These are phyloP conservation scores for Fusarium sp. DNA, from an alignment of 2,329 filamentous ascomycete species.

Conservation along the genomic window DNA sequence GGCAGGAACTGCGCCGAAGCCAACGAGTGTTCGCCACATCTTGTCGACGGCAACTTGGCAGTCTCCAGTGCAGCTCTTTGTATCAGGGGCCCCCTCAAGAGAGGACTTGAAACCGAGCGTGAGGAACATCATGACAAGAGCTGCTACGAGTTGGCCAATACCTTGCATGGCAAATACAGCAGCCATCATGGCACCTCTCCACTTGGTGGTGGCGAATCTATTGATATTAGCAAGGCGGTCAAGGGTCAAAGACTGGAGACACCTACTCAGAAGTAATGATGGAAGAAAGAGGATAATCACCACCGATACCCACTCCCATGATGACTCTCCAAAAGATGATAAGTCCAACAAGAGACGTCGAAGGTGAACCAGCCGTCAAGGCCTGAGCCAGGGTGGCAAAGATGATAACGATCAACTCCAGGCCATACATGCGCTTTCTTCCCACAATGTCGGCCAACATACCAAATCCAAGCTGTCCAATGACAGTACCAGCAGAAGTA, in stretches of 20 bases:
- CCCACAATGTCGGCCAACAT: slow-evolving; percentile 81
- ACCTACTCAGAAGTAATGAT: slow-evolving; percentile 84
- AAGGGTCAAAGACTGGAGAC: rapidly evolving
- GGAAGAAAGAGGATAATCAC: slow-evolving; percentile 82
- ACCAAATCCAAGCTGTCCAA: slow-evolving; percentile 84
- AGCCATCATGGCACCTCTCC: slow-evolving; percentile 88
- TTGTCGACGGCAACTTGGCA: slow-evolving; percentile 72
- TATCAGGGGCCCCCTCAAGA: slow-evolving; percentile 62
- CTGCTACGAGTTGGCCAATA: slow-evolving; percentile 80
- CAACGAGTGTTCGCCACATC: slow-evolving; percentile 87
- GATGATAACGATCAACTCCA: slow-evolving; percentile 84
- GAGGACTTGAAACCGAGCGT: slow-evolving; percentile 76
- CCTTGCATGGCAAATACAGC: slow-evolving; percentile 90
- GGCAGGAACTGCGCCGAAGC: slow-evolving; percentile 82
- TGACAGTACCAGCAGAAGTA: slow-evolving; percentile 83
- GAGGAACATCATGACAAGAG: slow-evolving; percentile 80
- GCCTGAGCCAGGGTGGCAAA: slow-evolving; percentile 80
- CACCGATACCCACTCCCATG: slow-evolving; percentile 63
- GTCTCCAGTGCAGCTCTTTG: slow-evolving; percentile 62
- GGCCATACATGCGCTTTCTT: slow-evolving; percentile 77
- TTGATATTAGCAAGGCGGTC: background rate
- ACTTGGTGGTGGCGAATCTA: slow-evolving; percentile 79
- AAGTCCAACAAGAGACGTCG: slow-evolving; percentile 71
- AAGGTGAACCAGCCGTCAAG: slow-evolving; percentile 70
- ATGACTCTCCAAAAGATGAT: slow-evolving; percentile 86